Conservation (phyloP, 1,284 basidiomycete species). For the Phaffia rhodozyma region DNA sequence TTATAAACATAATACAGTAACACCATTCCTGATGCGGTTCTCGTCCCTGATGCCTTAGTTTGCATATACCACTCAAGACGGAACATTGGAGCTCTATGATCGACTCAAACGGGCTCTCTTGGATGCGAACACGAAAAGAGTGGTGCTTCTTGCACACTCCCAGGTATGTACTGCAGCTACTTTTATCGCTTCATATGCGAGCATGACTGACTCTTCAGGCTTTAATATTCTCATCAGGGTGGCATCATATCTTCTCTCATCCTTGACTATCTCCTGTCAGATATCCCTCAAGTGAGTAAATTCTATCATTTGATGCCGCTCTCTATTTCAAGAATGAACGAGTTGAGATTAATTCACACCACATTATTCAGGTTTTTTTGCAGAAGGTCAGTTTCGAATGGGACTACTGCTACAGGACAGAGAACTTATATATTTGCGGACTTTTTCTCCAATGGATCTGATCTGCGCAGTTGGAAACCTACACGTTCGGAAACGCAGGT, state of each 20-base stretch:
- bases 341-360: not conserved
- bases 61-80: not conserved
- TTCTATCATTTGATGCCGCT: not conserved
- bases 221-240: no score
- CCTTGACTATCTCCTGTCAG: slow-evolving; percentile 1
- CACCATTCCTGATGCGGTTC: not conserved
- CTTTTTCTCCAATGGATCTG: not conserved
- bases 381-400: not conserved
- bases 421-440: not conserved
- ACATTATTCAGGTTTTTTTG: no score
- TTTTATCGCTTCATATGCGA: no score
- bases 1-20: not conserved
- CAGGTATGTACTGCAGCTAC: not conserved
- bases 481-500: slow-evolving; percentile 4
- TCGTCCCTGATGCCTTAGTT: not conserved
- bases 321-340: not conserved
- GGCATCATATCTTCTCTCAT: slow-evolving; percentile 6
- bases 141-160: slow-evolving; percentile 6
- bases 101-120: not conserved
- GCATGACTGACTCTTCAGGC: no score
- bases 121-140: not conserved
- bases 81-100: not conserved
- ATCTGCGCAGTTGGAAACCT: not conserved
- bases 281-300: not conserved
- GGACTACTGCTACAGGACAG: no score